These are phyloP conservation scores for Pisolithus microcarpus DNA, from an alignment of 768 basidiomycete genomes.

Conservation along the genomic window DNA sequence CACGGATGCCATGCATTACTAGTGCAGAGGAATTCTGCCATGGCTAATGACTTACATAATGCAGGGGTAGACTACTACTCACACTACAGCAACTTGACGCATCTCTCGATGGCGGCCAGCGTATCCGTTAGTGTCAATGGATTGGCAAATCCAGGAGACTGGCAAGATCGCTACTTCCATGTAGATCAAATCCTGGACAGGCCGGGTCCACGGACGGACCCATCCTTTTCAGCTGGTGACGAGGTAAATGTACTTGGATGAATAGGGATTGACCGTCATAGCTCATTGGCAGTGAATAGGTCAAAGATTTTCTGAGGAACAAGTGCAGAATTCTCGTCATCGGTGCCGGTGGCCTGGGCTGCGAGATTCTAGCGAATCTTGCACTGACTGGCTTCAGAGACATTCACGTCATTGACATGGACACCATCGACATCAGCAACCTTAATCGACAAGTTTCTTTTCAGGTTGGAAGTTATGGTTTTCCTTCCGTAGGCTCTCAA, in stretches of 20 bases:
- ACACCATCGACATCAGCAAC: conserved; percentile 99
- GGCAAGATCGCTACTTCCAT: conserved; percentile 65
- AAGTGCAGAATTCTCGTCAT: conserved; percentile 93
- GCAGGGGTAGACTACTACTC: background rate
- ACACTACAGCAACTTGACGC: conserved; percentile 7
- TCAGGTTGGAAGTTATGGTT: conserved; percentile 52
- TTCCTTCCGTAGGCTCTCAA: background rate
- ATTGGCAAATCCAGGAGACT: conserved; percentile 33
- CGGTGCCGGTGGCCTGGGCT: conserved; percentile 95
- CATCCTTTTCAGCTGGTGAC: conserved; percentile 73
- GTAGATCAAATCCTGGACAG: conserved; percentile 82
- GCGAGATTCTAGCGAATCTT: conserved; percentile 94
- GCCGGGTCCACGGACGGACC: conserved; percentile 86
- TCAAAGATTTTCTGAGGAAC: conserved; percentile 78
- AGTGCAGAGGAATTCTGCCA: conserved; percentile 2
- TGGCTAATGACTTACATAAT: conserved; percentile 20
- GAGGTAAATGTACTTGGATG: conserved; percentile 41
- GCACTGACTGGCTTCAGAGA: conserved; percentile 96
- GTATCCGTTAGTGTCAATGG: conserved; percentile 29
- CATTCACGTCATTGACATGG: conserved; percentile 99
- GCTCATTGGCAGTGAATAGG: conserved; percentile 37
- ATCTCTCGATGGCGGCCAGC: conserved; percentile 16
- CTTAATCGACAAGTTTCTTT: conserved; percentile 97
- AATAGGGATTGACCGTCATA: background rate
- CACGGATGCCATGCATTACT: conserved; percentile 20